Evolutionary conservation across 768 basidiomycete species (phyloP).

Genomic region (Russula sp.): DNA sequence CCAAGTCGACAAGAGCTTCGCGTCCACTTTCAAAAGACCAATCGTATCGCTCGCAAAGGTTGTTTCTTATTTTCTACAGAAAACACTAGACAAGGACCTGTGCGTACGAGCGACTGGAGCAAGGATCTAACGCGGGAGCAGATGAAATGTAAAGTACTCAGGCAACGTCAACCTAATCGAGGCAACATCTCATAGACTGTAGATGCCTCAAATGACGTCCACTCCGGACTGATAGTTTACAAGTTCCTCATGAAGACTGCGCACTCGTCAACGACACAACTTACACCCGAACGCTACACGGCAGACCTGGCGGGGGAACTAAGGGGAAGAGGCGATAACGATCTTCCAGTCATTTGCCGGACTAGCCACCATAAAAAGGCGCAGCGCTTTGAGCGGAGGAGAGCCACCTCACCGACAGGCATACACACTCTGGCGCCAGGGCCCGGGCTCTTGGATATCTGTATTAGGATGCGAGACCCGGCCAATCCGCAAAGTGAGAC

Average conservation of each 20-base stretch:
- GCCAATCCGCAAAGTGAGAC: conserved; percentile 45
- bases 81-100: conserved; percentile 45
- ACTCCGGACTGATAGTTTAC: conserved; percentile 48
- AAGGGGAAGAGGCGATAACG: background rate
- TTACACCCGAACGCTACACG: conserved; percentile 32
- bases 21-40: conserved; percentile 37
- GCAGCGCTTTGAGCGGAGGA: background rate
- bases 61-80: conserved; percentile 43
- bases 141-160: conserved; percentile 38
- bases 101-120: conserved; percentile 51
- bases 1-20: conserved; percentile 41
- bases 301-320: conserved; percentile 33
- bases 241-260: conserved; percentile 40
- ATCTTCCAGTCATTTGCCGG: background rate
- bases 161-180: background rate
- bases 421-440: conserved; percentile 46
- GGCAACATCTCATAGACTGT: background rate
- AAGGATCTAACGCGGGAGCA: conserved; percentile 39
- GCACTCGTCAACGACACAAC: conserved; percentile 30
- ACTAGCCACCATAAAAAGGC: too few species aligned
- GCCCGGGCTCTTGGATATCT: conserved; percentile 41
- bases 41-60: conserved; percentile 47
- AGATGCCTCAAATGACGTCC: conserved; percentile 55
- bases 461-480: conserved; percentile 38
- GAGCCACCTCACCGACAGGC: conserved; percentile 39